These are phyloP conservation scores for Mucor ambiguus DNA, from an alignment of 371 early-diverging fungal species.

Conservation along the genomic window DNA sequence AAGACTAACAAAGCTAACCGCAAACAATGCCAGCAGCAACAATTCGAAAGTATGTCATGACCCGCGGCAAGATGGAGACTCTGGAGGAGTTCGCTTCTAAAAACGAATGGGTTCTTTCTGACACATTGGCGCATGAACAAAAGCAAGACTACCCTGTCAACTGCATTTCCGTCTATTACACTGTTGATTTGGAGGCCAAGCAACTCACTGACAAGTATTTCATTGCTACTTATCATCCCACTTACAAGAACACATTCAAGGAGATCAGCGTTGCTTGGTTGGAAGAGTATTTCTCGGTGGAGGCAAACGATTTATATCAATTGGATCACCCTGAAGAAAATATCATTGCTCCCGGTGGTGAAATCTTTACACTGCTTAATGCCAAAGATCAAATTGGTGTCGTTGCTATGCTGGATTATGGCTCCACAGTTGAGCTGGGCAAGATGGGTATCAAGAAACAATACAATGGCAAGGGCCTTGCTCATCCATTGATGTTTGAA, in stretches of 20 bases:
- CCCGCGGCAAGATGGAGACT: neutral
- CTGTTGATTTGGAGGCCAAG: neutral
- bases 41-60: constrained; percentile 5
- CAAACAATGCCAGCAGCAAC: constrained; percentile 1
- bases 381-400: constrained; percentile 14
- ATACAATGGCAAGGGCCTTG: constrained; percentile 22
- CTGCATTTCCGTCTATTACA: constrained; percentile 13
- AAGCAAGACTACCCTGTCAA: constrained; percentile 3
- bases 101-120: neutral
- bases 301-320: constrained; percentile 14
- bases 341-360: constrained; percentile 24
- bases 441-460: constrained; percentile 23
- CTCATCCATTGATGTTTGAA: constrained; percentile 23
- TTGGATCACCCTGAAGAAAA: constrained; percentile 21
- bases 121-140: neutral
- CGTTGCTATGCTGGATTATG: constrained; percentile 22
- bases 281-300: constrained; percentile 14
- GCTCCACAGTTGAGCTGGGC: constrained; percentile 15
- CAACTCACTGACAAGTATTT: constrained; percentile 1
- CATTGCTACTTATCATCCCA: neutral
- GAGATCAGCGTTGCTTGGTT: constrained; percentile 23
- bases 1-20: neutral
- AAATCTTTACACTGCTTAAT: constrained; percentile 17
- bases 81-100: neutral
- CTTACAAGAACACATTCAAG: constrained; percentile 19